Percentiles rank a stretch among this genome's conserved stretches.
Conservation (phyloP, 768 basidiomycete species). For the Suillus variegatus region DNA sequence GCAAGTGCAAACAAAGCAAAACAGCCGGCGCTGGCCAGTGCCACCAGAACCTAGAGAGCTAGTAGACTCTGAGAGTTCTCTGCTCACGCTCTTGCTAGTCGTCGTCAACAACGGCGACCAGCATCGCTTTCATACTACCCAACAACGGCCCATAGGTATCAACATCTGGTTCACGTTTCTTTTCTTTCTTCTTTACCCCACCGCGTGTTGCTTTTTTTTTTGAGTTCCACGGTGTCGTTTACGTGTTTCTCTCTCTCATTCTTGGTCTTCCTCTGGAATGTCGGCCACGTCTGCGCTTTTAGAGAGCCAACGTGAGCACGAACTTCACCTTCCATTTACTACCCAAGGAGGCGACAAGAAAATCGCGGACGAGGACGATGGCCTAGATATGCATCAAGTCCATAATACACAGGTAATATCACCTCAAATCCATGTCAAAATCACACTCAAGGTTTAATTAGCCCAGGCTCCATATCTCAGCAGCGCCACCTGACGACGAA, state of each 20-base stretch:
- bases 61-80: constrained; percentile 27
- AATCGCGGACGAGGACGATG: constrained; percentile 55
- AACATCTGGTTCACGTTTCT: neutral
- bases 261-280: constrained; percentile 42
- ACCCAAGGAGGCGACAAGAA: constrained; percentile 52
- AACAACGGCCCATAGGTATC: constrained; percentile 11
- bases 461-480: constrained; percentile 52
- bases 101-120: constrained; percentile 32
- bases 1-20: constrained; percentile 22
- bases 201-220: constrained; percentile 15
- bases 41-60: neutral
- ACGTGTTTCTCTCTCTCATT: constrained; percentile 40
- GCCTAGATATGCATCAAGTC: constrained; percentile 36
- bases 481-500: constrained; percentile 31
- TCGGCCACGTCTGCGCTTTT: constrained; percentile 38
- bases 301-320: constrained; percentile 42
- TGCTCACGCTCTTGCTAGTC: constrained; percentile 32
- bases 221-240: constrained; percentile 18
- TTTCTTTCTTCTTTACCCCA: constrained; percentile 22
- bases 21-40: constrained; percentile 2
- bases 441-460: constrained; percentile 25
- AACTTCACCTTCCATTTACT: constrained; percentile 25
- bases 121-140: constrained; percentile 7
- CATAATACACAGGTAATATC: constrained; percentile 2
- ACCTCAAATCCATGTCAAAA: neutral